A percentile compares a stretch with the other conserved stretches of the same genome.
These are phyloP conservation scores for Phytopythium litorale DNA, from an alignment of 352 stramenopile species.

Conservation along the genomic window DNA sequence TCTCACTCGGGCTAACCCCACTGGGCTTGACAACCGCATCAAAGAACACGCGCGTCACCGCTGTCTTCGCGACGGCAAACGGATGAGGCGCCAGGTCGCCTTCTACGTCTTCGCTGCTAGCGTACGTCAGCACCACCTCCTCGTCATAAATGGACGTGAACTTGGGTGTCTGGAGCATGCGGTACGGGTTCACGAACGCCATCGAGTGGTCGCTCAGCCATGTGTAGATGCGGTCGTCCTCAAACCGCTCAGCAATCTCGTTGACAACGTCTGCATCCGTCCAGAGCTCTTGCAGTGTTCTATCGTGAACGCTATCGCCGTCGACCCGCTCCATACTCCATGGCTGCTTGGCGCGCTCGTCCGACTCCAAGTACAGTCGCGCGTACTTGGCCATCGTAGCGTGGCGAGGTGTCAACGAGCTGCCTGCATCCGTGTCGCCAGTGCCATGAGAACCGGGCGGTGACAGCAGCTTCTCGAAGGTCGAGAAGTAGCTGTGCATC, in stretches of 20 bases:
- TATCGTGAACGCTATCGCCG: conserved; percentile 38
- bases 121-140: conserved; percentile 65
- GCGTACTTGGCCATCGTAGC: conserved; percentile 78
- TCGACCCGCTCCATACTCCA: conserved; percentile 47
- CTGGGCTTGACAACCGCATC: background rate
- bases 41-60: background rate
- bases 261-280: conserved; percentile 13
- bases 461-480: conserved; percentile 49
- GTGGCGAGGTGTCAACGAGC: conserved; percentile 50
- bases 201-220: conserved; percentile 59
- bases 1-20: too few species aligned
- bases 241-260: conserved; percentile 33
- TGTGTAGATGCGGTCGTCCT: conserved; percentile 52
- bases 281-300: background rate
- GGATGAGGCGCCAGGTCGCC: conserved; percentile 51
- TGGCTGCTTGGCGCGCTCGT: conserved; percentile 43
- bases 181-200: conserved; percentile 68
- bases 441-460: background rate
- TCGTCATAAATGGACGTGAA: conserved; percentile 86
- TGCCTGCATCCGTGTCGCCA: conserved; percentile 1
- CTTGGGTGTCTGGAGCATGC: conserved; percentile 63
- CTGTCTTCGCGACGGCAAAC: conserved; percentile 62
- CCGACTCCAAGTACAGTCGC: conserved; percentile 65
- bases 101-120: conserved; percentile 35
- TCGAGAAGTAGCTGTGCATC: conserved; percentile 73